Percentiles rank a stretch among this genome's conserved stretches.
phyloP scores from a whole-genome alignment of 2,329 filamentous ascomycete genomes.

The Cadophora malorum region DNA sequence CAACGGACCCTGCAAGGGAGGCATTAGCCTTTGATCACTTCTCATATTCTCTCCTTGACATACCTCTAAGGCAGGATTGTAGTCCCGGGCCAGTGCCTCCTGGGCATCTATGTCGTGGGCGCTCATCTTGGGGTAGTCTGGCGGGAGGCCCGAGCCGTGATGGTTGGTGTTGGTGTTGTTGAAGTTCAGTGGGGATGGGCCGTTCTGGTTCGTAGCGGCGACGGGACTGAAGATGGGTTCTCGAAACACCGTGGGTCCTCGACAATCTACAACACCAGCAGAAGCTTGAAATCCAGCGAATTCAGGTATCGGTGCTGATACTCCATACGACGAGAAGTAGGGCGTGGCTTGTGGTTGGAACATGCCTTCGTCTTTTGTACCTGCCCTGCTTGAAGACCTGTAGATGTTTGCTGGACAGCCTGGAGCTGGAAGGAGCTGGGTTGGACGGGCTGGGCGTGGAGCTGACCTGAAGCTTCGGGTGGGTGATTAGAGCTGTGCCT shows the following conservation, averaged over 20 bases:
- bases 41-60: conserved; percentile 37
- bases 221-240: conserved; percentile 39
- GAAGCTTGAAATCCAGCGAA: background rate
- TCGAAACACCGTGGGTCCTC: conserved; percentile 36
- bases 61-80: conserved; percentile 64
- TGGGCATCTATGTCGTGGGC: conserved; percentile 53
- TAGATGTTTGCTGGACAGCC: conserved; percentile 1
- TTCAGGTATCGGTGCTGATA: background rate
- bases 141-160: conserved; percentile 26
- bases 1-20: conserved; percentile 71
- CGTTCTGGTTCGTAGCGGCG: conserved; percentile 23
- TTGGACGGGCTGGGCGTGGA: background rate
- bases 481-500: background rate
- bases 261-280: conserved; percentile 28
- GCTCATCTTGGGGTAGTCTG: conserved; percentile 39
- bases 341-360: conserved; percentile 9
- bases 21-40: conserved; percentile 42
- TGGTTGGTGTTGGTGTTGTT: conserved; percentile 17
- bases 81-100: conserved; percentile 65
- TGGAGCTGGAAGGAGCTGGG: background rate
- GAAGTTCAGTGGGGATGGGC: conserved; percentile 18
- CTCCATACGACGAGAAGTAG: background rate
- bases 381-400: conserved; percentile 4
- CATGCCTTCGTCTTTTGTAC: background rate
- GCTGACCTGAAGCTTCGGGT: background rate